Evolutionary conservation across 441 rosid genomes (phyloP), one percentile per base, ranked within the genome.

Genomic region (Aleurites moluccanus): DNA sequence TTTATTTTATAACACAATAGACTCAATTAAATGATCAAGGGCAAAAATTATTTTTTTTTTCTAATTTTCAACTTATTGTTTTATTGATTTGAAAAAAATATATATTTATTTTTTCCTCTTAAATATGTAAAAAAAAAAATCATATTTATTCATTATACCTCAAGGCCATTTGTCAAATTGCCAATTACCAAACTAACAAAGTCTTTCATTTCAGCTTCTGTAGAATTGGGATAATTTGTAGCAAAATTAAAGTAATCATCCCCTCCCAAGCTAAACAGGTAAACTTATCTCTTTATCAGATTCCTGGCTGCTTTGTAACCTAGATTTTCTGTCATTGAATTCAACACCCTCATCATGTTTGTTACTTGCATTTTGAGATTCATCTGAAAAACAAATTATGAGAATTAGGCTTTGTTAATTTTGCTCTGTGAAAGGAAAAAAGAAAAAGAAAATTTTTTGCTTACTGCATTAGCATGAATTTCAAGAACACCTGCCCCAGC

Each of bases 401-500:
- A 3, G 18, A 7, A 1, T 21, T 3, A 13, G 18, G 52, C 52
- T 47, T 13, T 47, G 52, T 47, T 47, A 11, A 13, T 47, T 47
- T 47, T 47, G 52, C 52, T 14, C 2, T 47, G 16, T 14, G 0
- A 47, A 14, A 47, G 52, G 18, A 1, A 2, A 2, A 2, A 47
- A 20, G 16, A 47, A 47, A 2, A 11, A 47, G 52, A 47, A 14
- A 11, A 13, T 0, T 1, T 1, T 47, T 44, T 15, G n/a, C 70
- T 21, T 44, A 66, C 70, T 16, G 20, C 49, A 30, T 52, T 50
- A 2, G 60, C 27, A 52, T 68, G 30, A 7, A 6, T 52, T 6
- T 68, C 44, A 20, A 68, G 40, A 50, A 52, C 40, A 68, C 72
- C 72, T 15, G 72, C 38, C 27, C 72, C 72, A 30, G 44, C 72